phyloP scores from a whole-genome alignment of 2,329 filamentous ascomycete species.

The Didymella arachidicola region DNA sequence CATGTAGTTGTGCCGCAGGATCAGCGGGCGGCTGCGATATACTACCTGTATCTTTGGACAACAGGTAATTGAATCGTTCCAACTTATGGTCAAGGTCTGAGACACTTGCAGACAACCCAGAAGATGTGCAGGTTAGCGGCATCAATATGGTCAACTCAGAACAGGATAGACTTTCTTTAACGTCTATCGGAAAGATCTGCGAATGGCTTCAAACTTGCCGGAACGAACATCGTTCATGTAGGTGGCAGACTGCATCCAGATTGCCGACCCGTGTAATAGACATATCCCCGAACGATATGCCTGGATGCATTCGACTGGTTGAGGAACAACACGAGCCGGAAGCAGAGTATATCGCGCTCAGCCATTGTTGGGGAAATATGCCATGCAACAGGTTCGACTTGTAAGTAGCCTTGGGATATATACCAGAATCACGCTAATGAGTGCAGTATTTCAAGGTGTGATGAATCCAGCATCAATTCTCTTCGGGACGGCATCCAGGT shows the following conservation, averaged over 20 bases:
- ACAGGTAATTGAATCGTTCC: conserved; percentile 3
- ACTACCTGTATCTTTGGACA: conserved; percentile 11
- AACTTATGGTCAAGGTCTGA: neutral
- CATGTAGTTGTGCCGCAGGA: conserved; percentile 14
- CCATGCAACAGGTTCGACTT: conserved; percentile 8
- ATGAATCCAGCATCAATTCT: conserved; percentile 7
- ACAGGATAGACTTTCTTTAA: conserved; percentile 6
- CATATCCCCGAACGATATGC: neutral
- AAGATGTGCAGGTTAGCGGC: neutral
- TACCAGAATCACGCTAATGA: neutral
- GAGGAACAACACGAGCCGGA: conserved; percentile 1
- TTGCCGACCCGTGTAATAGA: conserved; percentile 12
- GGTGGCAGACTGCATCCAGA: neutral
- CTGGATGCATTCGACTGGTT: conserved; percentile 3
- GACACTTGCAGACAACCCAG: neutral
- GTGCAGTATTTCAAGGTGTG: conserved; percentile 10
- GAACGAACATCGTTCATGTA: conserved; percentile 2
- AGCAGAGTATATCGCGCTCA: conserved; percentile 15
- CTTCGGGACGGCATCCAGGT: conserved; percentile 2
- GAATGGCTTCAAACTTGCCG: conserved; percentile 9
- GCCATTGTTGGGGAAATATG: conserved; percentile 26
- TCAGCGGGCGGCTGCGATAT: conserved; percentile 1
- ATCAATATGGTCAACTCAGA: conserved; percentile 13
- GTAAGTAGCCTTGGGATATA: neutral
- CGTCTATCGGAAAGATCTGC: conserved; percentile 3